Evolutionary conservation across 306 rosid genomes (phyloP), one percentile per base, ranked within the genome.

Genomic region (Vicia villosa): DNA sequence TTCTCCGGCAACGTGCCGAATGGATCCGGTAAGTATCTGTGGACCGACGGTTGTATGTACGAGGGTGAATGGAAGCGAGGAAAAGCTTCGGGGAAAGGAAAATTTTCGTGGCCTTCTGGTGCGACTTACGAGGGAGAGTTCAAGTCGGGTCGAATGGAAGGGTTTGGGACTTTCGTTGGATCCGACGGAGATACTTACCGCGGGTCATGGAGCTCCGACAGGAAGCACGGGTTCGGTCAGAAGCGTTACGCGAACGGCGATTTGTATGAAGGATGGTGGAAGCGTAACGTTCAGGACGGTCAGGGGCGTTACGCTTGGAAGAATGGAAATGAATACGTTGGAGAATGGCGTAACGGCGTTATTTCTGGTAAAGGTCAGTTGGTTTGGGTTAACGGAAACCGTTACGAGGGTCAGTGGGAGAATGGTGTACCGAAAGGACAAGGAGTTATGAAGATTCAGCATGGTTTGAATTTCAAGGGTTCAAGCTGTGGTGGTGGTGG

Each of bases 21-120:
- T 81, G 97, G 99, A 82, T 95, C 96, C 52, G 98, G 98, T 5
- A 90, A 90, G 26, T 93, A 93, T 64, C 34, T 93, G 3, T 93
- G 98, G 98, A 86, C 93, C 0, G 97, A 93, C 6, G 98, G 98
- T 13, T 93, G 98, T 73, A 85, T 86, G 91, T 90, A 86, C 21
- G 88, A 86, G 16, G 98, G 96, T 1, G 93, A 88, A 49, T 93
- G 98, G 98, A 79, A 70, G 28, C 82, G 79, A 60, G 98, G 98
- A 0, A 93, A 88, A 43, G 91, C 91, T 1, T 89, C 93, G 14
- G 97, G 98, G 59, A 57, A 86, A 75, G 45, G 98, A 42, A n/a
- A 81, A 42, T 93, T 93, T 74, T 90, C 87, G 5, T 93, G 98
- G 98, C 98, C 97, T 0, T 90, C 98, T 0, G 98, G 98, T 2